A percentile compares a stretch with the other conserved stretches of the same genome.
phyloP scores from a whole-genome alignment of 768 basidiomycete species.

The Scleroderma bovista region DNA sequence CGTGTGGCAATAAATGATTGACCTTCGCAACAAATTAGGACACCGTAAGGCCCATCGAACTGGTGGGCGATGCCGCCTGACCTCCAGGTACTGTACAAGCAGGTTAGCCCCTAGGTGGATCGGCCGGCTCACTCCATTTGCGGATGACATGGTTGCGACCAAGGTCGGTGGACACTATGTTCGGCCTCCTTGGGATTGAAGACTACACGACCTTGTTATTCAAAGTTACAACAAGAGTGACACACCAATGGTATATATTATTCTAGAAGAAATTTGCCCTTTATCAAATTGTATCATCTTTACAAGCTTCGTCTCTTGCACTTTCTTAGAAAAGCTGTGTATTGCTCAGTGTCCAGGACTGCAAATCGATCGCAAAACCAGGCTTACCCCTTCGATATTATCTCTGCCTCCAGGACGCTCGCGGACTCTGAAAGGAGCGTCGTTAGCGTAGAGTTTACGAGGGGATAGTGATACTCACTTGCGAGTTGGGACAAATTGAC shows the following conservation, averaged over 20 bases:
- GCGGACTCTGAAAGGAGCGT: slow-evolving; percentile 42
- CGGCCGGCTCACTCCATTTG: slow-evolving; percentile 98
- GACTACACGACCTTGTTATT: no score
- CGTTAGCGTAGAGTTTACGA: neutral
- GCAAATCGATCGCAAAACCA: neutral
- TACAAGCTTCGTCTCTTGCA: neutral
- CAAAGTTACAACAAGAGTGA: no score
- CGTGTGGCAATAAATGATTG: slow-evolving; percentile 98
- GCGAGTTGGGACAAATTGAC: slow-evolving; percentile 65
- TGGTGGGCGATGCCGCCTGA: slow-evolving; percentile 87
- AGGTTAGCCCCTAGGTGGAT: slow-evolving; percentile 91
- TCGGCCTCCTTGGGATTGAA: no score
- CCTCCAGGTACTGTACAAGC: slow-evolving; percentile 98
- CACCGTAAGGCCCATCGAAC: slow-evolving; percentile 96
- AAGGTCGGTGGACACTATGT: no score
- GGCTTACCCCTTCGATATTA: slow-evolving; percentile 41
- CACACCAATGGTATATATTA: no score
- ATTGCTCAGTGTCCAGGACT: neutral
- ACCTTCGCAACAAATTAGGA: slow-evolving; percentile 97
- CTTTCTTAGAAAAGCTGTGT: slow-evolving; percentile 25
- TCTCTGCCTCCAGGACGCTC: slow-evolving; percentile 66
- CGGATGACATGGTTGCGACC: slow-evolving; percentile 98
- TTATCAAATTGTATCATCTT: no score
- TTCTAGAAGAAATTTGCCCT: no score
- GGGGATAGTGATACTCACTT: slow-evolving; percentile 34